Conservation (phyloP, 495 filamentous ascomycete genomes). For the Polyplosphaeria fusca region DNA sequence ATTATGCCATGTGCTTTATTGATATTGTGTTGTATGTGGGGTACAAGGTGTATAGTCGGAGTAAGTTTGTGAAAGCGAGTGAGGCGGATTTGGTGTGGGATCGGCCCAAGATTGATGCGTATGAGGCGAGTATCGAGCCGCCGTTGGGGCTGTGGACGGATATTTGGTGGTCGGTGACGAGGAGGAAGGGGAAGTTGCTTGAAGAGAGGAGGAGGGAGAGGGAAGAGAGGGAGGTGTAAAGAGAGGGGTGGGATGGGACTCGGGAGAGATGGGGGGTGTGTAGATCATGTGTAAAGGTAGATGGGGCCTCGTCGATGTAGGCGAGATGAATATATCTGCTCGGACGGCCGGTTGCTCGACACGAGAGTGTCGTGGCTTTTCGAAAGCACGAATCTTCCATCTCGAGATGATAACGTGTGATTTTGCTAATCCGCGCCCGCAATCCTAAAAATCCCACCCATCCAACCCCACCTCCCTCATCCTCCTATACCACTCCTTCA, state of each 20-base stretch:
- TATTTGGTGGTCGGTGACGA: slow-evolving; percentile 11
- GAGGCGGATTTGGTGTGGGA: slow-evolving; percentile 34
- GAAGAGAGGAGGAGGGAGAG: too few species aligned
- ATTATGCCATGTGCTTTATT: slow-evolving; percentile 30
- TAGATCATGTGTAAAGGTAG: too few species aligned
- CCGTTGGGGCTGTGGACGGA: slow-evolving; percentile 24
- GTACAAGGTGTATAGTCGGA: slow-evolving; percentile 23
- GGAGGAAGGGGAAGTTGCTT: slow-evolving; percentile 9
- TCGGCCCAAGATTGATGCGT: slow-evolving; percentile 37
- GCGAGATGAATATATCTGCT: too few species aligned
- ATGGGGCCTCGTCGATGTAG: too few species aligned
- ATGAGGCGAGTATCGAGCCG: slow-evolving; percentile 29
- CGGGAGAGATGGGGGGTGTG: too few species aligned
- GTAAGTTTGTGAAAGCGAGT: slow-evolving; percentile 21
- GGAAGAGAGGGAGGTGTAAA: too few species aligned
- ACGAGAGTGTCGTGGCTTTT: too few species aligned
- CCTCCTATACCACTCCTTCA: slow-evolving; percentile 65
- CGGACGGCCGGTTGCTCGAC: too few species aligned
- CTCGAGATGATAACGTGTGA: too few species aligned
- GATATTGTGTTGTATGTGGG: slow-evolving; percentile 22
- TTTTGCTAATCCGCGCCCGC: too few species aligned
- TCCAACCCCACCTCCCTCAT: slow-evolving; percentile 40
- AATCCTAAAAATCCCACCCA: slow-evolving; percentile 15
- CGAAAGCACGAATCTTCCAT: too few species aligned
- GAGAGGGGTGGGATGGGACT: too few species aligned